A percentile compares a stretch with the other conserved stretches of the same genome.
Evolutionary conservation across 225 moss, liverwort and hornwort genomes (phyloP).

Genomic region (Marchantia paleacea): DNA sequence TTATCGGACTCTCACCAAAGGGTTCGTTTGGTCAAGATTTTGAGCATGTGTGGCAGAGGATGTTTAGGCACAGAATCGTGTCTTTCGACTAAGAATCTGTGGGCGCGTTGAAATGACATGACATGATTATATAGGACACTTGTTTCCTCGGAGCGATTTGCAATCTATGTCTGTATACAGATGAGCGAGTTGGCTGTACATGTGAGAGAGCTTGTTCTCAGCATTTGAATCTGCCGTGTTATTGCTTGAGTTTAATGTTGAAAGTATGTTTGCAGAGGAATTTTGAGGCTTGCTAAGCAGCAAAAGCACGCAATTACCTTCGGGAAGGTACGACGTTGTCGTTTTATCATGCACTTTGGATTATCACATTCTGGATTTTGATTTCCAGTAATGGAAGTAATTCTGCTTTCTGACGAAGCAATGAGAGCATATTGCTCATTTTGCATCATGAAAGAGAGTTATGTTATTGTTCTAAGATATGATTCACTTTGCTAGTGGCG

Average conservation of each 20-base stretch:
- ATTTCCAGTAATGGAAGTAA: too few species aligned
- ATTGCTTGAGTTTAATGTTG: neutral
- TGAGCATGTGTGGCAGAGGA: too few species aligned
- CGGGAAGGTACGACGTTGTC: conserved; percentile 39
- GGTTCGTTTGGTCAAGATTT: too few species aligned
- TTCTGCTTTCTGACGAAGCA: too few species aligned
- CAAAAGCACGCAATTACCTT: conserved; percentile 68
- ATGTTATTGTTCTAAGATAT: neutral
- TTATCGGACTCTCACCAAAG: too few species aligned
- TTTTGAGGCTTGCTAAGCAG: conserved; percentile 60
- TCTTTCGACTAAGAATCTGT: too few species aligned
- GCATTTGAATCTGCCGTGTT: neutral
- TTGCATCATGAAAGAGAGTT: neutral
- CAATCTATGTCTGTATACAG: neutral
- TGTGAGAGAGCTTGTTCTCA: neutral
- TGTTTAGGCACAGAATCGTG: too few species aligned
- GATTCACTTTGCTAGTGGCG: neutral
- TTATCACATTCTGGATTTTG: too few species aligned
- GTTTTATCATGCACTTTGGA: neutral
- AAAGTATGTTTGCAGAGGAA: conserved; percentile 52
- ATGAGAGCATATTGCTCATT: neutral
- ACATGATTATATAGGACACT: too few species aligned
- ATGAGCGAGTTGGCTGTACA: neutral
- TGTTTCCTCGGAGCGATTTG: neutral
- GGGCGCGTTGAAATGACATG: too few species aligned